Evolutionary conservation across 139 green algal species (phyloP).

Genomic region (Picochlorum sp.): DNA sequence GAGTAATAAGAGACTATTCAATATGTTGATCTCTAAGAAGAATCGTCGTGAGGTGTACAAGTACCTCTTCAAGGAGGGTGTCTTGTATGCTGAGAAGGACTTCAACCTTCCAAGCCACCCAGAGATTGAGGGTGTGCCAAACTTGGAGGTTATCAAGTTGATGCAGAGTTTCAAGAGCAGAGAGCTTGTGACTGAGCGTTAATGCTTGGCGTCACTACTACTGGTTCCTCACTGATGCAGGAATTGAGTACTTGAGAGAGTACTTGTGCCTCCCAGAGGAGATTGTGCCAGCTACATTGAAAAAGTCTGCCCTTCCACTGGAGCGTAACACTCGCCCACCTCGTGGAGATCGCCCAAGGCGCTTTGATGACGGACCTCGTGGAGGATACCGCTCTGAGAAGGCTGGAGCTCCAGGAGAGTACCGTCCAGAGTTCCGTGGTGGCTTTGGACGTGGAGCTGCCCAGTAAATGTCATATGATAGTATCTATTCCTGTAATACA

Average conservation of each 20-base stretch:
- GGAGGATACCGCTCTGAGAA: constrained; percentile 40
- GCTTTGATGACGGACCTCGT: constrained; percentile 38
- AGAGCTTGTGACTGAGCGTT: constrained; percentile 93
- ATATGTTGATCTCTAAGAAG: constrained; percentile 98
- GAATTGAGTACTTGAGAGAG: constrained; percentile 96
- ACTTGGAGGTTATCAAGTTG: constrained; percentile 68
- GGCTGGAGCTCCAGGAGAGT: constrained; percentile 45
- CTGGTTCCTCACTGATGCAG: constrained; percentile 97
- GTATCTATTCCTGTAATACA: neutral
- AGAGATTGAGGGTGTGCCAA: constrained; percentile 77
- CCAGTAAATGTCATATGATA: constrained; percentile 13
- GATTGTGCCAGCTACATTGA: constrained; percentile 87
- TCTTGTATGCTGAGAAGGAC: constrained; percentile 98
- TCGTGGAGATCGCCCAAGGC: constrained; percentile 36
- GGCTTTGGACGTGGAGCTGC: constrained; percentile 43
- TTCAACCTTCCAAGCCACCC: constrained; percentile 94
- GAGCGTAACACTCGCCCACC: constrained; percentile 28
- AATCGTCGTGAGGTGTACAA: constrained; percentile 98
- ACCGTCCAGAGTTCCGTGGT: constrained; percentile 43
- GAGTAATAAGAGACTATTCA: constrained; percentile 29
- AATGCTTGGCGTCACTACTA: constrained; percentile 99
- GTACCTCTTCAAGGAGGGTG: constrained; percentile 99
- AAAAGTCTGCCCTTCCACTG: constrained; percentile 82
- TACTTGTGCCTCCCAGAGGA: constrained; percentile 96
- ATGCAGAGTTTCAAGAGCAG: constrained; percentile 91